These are phyloP conservation scores for Phialocephala subalpina DNA, from an alignment of 2,329 filamentous ascomycete genomes.

Conservation along the genomic window DNA sequence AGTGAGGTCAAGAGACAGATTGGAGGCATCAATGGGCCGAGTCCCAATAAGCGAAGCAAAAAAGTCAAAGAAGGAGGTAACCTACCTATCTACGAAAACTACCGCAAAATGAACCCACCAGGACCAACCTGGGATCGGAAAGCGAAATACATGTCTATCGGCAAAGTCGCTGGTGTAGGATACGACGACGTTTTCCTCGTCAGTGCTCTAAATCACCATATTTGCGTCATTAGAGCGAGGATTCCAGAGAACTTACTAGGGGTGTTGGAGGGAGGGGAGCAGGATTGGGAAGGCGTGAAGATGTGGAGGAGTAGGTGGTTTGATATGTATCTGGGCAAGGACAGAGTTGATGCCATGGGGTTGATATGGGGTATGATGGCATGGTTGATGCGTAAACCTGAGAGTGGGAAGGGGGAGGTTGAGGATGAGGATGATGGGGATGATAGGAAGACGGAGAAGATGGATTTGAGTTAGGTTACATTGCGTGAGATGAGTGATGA, in stretches of 20 bases:
- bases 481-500: background rate
- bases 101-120: constrained; percentile 67
- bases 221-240: constrained; percentile 65
- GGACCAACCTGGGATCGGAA: constrained; percentile 67
- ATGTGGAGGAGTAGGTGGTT: constrained; percentile 68
- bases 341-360: constrained; percentile 64
- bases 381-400: constrained; percentile 60
- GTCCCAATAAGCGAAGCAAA: constrained; percentile 30
- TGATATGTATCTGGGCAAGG: constrained; percentile 63
- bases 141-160: constrained; percentile 64
- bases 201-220: constrained; percentile 68
- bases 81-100: constrained; percentile 68
- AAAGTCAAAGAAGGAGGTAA: constrained; percentile 43
- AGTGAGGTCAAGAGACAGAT: constrained; percentile 31
- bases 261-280: constrained; percentile 57
- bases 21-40: constrained; percentile 31
- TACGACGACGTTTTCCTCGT: constrained; percentile 70
- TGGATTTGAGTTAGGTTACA: constrained; percentile 31
- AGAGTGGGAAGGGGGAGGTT: constrained; percentile 8
- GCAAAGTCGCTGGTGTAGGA: constrained; percentile 53
- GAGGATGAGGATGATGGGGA: constrained; percentile 5
- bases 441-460: constrained; percentile 24
- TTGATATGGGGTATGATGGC: constrained; percentile 67
- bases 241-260: constrained; percentile 62
- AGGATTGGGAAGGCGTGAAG: constrained; percentile 51